A percentile compares a stretch with the other conserved stretches of the same genome.
Conservation (phyloP, 1,284 basidiomycete species). For the Ustilago cynodontis region DNA sequence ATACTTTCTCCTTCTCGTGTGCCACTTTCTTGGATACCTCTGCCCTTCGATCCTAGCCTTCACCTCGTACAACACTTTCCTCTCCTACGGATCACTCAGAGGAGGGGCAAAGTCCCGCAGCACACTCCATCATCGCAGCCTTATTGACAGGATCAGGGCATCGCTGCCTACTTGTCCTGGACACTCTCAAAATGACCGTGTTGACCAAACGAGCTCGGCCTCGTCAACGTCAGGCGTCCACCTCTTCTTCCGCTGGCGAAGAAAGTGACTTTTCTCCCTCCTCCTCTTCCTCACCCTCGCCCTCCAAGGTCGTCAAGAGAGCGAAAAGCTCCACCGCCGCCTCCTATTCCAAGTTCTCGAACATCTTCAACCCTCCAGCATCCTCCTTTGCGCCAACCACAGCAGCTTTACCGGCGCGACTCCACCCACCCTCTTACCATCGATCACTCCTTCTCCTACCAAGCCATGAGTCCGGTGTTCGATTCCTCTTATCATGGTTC, state of each 20-base stretch:
- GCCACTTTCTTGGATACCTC: neutral
- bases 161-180: neutral
- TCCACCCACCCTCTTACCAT: conserved; percentile 50
- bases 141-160: neutral
- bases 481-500: conserved; percentile 75
- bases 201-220: conserved; percentile 17
- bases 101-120: neutral
- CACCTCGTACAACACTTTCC: neutral
- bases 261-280: conserved; percentile 26
- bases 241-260: conserved; percentile 6
- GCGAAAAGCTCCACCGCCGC: conserved; percentile 2
- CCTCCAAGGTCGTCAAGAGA: conserved; percentile 21
- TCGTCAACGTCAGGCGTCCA: conserved; percentile 10
- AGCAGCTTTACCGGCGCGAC: conserved; percentile 28
- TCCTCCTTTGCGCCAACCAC: neutral
- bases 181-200: conserved; percentile 17
- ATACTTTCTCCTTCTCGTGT: conserved; percentile 2
- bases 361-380: conserved; percentile 12
- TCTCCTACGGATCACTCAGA: neutral
- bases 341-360: conserved; percentile 11
- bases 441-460: conserved; percentile 49
- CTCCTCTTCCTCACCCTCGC: conserved; percentile 18
- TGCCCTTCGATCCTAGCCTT: neutral
- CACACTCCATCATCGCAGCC: conserved; percentile 1
- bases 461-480: conserved; percentile 12